These are phyloP conservation scores for Hypomyces rosellus DNA, from an alignment of 2,329 filamentous ascomycete species.

Conservation along the genomic window DNA sequence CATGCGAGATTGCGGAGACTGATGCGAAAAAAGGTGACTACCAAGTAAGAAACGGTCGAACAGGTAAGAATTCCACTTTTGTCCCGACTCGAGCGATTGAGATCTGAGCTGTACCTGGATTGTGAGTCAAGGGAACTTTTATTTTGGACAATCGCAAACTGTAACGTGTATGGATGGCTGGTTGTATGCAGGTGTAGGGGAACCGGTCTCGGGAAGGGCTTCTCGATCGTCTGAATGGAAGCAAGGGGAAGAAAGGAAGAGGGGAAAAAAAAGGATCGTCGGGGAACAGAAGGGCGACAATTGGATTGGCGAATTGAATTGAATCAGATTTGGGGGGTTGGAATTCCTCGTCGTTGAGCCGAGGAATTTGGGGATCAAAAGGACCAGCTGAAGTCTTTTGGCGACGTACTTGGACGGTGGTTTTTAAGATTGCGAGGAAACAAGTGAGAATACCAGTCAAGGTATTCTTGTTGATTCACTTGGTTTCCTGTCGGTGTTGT, in stretches of 20 bases:
- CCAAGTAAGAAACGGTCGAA: not conserved
- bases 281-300: conserved; percentile 21
- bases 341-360: conserved; percentile 37
- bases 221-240: conserved; percentile 20
- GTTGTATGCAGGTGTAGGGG: conserved; percentile 9
- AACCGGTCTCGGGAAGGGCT: conserved; percentile 30
- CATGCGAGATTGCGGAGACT: conserved; percentile 10
- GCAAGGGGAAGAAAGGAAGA: conserved; percentile 15
- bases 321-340: conserved; percentile 3
- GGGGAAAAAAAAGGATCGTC: not conserved
- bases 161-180: not conserved
- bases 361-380: conserved; percentile 33
- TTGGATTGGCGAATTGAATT: conserved; percentile 22
- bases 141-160: not conserved
- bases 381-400: conserved; percentile 7
- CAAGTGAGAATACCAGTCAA: conserved; percentile 33
- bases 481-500: conserved; percentile 20
- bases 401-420: conserved; percentile 13
- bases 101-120: conserved; percentile 1
- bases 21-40: conserved; percentile 5
- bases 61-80: conserved; percentile 2
- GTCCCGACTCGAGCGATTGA: not conserved
- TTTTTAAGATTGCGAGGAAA: conserved; percentile 13
- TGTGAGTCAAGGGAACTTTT: not conserved
- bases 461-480: conserved; percentile 20